A percentile compares a stretch with the other conserved stretches of the same genome.
These are phyloP conservation scores for Blastobotrys parvus DNA, from an alignment of 805 yeast genomes.

Conservation along the genomic window DNA sequence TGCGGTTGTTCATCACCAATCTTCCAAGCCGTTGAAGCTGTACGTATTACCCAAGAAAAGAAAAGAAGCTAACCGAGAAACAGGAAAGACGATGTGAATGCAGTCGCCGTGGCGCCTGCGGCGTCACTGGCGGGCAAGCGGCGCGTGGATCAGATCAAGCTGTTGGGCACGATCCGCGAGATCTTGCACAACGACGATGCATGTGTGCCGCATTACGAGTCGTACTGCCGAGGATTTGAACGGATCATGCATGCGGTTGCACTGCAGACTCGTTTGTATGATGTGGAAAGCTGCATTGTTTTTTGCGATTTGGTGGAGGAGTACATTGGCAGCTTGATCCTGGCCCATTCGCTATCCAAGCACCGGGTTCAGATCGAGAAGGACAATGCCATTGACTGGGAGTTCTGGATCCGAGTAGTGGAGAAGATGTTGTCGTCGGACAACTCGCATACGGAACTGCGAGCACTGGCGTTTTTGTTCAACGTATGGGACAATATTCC, in stretches of 20 bases:
- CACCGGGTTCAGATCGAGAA: slow-evolving; percentile 19
- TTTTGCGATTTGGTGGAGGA: slow-evolving; percentile 36
- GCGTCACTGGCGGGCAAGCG: slow-evolving; percentile 16
- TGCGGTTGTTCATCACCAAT: slow-evolving; percentile 16
- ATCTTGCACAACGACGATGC: slow-evolving; percentile 29
- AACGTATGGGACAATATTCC: slow-evolving; percentile 63
- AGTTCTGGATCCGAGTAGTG: slow-evolving; percentile 61
- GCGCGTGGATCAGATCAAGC: slow-evolving; percentile 28
- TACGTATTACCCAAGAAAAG: not conserved
- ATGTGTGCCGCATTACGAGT: slow-evolving; percentile 25
- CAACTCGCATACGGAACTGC: slow-evolving; percentile 52
- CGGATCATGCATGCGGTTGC: slow-evolving; percentile 30
- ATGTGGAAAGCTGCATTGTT: slow-evolving; percentile 30
- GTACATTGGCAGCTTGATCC: slow-evolving; percentile 26
- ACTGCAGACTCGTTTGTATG: slow-evolving; percentile 24
- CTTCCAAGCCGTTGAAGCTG: too few species aligned
- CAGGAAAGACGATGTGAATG: slow-evolving; percentile 5
- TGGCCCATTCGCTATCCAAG: slow-evolving; percentile 22
- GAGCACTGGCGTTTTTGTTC: slow-evolving; percentile 58
- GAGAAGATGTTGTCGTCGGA: slow-evolving; percentile 54
- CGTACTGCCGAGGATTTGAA: slow-evolving; percentile 30
- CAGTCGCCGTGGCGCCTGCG: slow-evolving; percentile 17
- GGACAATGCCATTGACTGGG: slow-evolving; percentile 49
- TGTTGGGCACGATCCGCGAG: slow-evolving; percentile 30
- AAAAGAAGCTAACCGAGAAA: not conserved